Percentiles rank a stretch among this genome's conserved stretches.
These are phyloP conservation scores for Magnolia changhungtana DNA, from an alignment of 164 flowering plant species.

Conservation along the genomic window DNA sequence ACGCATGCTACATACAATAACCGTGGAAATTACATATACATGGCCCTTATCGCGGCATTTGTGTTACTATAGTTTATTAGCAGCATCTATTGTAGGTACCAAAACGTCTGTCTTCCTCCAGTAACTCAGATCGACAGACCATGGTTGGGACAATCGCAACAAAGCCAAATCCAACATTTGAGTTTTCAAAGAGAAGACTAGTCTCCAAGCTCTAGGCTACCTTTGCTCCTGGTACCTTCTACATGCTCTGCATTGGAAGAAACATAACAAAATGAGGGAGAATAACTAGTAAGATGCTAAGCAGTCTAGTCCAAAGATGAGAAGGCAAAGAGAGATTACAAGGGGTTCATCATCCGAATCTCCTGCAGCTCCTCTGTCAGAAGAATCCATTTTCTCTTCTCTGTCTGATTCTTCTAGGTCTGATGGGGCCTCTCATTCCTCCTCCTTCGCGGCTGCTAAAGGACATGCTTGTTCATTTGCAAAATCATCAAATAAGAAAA, in stretches of 20 bases:
- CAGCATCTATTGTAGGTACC: not conserved
- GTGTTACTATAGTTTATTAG: not conserved
- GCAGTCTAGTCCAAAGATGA: not conserved
- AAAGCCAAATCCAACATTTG: not conserved
- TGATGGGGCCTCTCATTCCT: constrained; percentile 14
- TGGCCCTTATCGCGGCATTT: not conserved
- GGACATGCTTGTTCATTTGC: constrained; percentile 17
- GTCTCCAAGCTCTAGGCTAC: not conserved
- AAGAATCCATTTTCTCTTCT: constrained; percentile 19
- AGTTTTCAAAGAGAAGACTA: not conserved
- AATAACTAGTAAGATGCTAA: not conserved
- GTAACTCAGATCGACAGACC: not conserved
- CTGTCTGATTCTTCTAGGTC: constrained; percentile 25
- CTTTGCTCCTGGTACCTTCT: constrained; percentile 41
- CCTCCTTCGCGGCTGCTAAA: constrained; percentile 7
- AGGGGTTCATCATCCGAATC: constrained; percentile 80
- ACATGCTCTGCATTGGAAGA: constrained; percentile 46
- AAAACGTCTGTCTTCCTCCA: not conserved
- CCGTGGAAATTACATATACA: not conserved
- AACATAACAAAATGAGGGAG: not conserved
- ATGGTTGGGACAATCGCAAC: not conserved
- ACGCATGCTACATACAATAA: not conserved
- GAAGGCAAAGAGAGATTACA: constrained; percentile 16
- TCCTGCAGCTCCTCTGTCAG: constrained; percentile 24
- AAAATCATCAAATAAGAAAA: constrained; percentile 29